Base-by-base conservation (phyloP, 805 yeast species). In the Wickerhamomyces canadensis region DNA sequence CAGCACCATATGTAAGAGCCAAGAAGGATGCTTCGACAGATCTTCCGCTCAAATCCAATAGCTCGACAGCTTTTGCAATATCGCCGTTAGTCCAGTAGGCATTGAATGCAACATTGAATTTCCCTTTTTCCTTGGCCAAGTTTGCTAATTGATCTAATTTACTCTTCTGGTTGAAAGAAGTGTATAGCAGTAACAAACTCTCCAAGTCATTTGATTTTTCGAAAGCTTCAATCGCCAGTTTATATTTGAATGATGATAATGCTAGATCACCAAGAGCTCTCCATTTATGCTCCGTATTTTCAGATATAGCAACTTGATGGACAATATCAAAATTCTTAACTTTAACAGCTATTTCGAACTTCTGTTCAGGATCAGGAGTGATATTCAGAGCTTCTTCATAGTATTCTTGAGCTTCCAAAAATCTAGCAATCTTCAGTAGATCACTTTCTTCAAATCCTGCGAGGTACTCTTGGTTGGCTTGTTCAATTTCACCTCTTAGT, bases 401-500 rank as follows among this genome's bases (percentile, higher is more conserved):
- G 59, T 76, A 83, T 17, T 94, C 97, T 64, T 88, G 95, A 47
- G 89, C 86, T 65, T 94, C 98, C 52, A 93, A 74, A 66, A 93
- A 93, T 55, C 96, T 76, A 6, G 98, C 81, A 51, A 93, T 78
- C 55, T 87, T 87, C 49, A 79, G 70, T 51, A 78, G 65, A 50
- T 85, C 87, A 28, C 76, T 72, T 45, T 74, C 76, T 45, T 79
- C 82, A 45, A 80, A 73, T 35, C 70, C 75, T 17, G 84, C 76
- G 42, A 81, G 61, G 35, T 69, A 67, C 22, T 70, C 59, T 47
- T 73, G 74, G 40, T 76, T 80, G 7, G 94, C 87, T 47, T 78
- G 83, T 46, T 88, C 96, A 49, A 89, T 65, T 57, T 94, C 98
- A 35, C 97, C 97, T 58, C 98, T 81, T 62, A 91, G 72, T 4